phyloP scores from a whole-genome alignment of 306 rosid species.

The Prunus armeniaca region DNA sequence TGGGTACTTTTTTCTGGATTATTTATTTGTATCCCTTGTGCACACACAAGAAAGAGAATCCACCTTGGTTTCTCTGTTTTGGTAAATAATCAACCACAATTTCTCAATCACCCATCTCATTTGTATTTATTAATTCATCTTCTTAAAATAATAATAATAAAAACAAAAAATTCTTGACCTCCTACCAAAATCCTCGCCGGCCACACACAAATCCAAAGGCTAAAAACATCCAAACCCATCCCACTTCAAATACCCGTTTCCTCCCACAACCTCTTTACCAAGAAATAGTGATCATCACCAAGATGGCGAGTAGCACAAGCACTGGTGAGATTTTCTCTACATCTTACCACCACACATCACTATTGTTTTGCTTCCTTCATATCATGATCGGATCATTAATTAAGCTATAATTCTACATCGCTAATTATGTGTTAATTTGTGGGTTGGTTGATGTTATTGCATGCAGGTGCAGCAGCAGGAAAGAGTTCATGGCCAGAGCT shows the following conservation, averaged over 20 bases:
- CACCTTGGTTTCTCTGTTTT: too few relatives aligned
- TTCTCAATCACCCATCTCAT: background rate
- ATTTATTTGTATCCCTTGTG: too few relatives aligned
- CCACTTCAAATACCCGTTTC: background rate
- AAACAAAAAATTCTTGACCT: background rate
- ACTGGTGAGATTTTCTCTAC: background rate
- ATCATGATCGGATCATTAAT: background rate
- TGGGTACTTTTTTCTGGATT: too few relatives aligned
- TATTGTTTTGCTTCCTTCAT: background rate
- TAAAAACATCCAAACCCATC: background rate
- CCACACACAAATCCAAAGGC: background rate
- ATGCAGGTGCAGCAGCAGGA: background rate
- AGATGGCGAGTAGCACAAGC: background rate
- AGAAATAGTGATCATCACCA: background rate
- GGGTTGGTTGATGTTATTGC: background rate
- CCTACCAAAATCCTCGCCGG: background rate
- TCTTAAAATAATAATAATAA: too few relatives aligned
- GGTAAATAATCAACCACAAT: background rate
- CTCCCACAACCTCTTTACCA: background rate
- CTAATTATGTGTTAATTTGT: background rate
- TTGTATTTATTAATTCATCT: background rate
- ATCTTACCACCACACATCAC: background rate
- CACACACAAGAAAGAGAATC: background rate
- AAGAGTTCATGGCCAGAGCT: slow-evolving; percentile 48
- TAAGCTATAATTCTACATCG: too few relatives aligned